phyloP scores from a whole-genome alignment of 202 grass and related monocot species.

The Elaeis oleifera region DNA sequence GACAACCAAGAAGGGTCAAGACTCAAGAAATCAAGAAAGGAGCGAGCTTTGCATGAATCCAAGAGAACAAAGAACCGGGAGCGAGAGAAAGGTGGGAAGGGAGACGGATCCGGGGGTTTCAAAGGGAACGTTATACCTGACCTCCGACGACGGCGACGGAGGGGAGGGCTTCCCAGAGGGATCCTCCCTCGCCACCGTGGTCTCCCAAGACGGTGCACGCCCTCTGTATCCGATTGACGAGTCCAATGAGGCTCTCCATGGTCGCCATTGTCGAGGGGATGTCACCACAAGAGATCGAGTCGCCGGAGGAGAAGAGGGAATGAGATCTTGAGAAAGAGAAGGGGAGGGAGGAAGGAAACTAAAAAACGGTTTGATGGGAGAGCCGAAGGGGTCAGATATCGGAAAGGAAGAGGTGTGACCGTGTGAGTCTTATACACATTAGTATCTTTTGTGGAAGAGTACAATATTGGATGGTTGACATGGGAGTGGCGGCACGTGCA shows the following conservation, averaged over 20 bases:
- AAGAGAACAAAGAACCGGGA: constrained; percentile 14
- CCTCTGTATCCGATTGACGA: constrained; percentile 97
- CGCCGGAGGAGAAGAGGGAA: neutral
- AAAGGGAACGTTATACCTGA: constrained; percentile 41
- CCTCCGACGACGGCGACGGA: constrained; percentile 98
- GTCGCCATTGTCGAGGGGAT: constrained; percentile 56
- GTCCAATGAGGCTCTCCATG: constrained; percentile 93
- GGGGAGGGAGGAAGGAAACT: no score
- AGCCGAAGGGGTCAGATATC: no score
- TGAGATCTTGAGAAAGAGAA: neutral
- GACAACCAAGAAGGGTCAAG: constrained; percentile 13
- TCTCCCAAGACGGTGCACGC: constrained; percentile 94
- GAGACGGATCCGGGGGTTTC: neutral
- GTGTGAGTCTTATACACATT: no score
- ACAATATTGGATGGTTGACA: no score
- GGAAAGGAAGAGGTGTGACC: no score
- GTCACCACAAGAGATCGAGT: no score
- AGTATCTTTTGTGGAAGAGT: no score
- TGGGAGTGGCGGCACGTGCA: no score
- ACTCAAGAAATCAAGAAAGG: constrained; percentile 1
- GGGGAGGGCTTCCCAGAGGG: constrained; percentile 97
- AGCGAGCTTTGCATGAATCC: constrained; percentile 27
- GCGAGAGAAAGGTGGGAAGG: constrained; percentile 4
- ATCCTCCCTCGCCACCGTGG: constrained; percentile 55
- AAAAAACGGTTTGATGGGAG: no score